Evolutionary conservation across 306 rosid species (phyloP), one percentile per base, ranked within the genome.

Genomic region (Glycine latifolia): DNA sequence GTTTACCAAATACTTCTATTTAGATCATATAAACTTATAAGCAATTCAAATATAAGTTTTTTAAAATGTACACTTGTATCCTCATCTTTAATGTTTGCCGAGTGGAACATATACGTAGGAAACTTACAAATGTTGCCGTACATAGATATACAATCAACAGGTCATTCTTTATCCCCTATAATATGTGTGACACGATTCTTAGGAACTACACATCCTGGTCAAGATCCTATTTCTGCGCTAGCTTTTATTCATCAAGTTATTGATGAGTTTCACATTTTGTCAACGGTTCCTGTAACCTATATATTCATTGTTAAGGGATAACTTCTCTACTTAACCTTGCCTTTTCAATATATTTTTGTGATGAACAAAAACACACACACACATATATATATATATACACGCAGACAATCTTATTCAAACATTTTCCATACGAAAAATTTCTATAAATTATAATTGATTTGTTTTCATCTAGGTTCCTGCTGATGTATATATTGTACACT

Each of bases 151-250:
- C 47, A 43, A 43, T 53, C 49, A 31, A 31, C 4, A 37, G 9
- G 66, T 44, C 20, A 20, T 43, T 20, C 20, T 43, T 46, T 35
- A 61, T 49, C 37, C 7, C 8, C 41, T 37, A 37, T 26, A 26
- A 26, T 6, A 20, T 61, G 0, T 0, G 20, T 11, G 20, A 43
- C 47, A 41, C 0, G 44, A 50, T 78, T 77, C 55, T 66, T 13
- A 78, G 66, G 31, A 78, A 58, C 47, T 41, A 54, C 14, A 39
- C 37, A 35, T 72, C 86, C 83, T 55, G 83, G 83, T 73, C 86
- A 78, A 83, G 39, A 35, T 80, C 86, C 76, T 72, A 16, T 35
- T 66, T 65, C 56, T 78, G 14, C 83, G 83, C 80, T 65, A 66
- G 6, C 12, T 41, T 66, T 10, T 2, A 13, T 13, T 82, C 47